Base-by-base conservation (phyloP, 2,329 filamentous ascomycete genomes). In the Exophiala alcalophila region DNA sequence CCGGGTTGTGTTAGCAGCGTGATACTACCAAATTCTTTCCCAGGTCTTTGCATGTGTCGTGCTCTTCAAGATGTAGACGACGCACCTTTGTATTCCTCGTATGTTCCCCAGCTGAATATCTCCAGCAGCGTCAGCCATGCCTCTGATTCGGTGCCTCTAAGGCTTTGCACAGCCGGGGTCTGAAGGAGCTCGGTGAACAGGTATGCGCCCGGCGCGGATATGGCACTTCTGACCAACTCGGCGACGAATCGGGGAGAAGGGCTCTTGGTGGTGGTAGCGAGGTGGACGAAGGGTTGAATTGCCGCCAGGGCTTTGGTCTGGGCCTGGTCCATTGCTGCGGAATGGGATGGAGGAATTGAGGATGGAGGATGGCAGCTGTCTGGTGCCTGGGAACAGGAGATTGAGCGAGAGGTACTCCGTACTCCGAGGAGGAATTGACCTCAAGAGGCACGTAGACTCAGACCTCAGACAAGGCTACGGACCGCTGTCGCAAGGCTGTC, bases 171-270 rank as follows among this genome's bases (percentile, higher is more conserved):
- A 57, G 87, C 81, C 0, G 86, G 80, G 1, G 82, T 81, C 57
- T 85, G 77, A 25, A 98, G 81, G n/a, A 98, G 82, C 69, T 97
- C 91, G 55, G 86, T 80, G 70, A 98, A 98, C 67, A 97, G 77
- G 65, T 84, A 98, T 53, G 90, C 94, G 65, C 89, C 86, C 19
- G 86, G 81, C 42, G 83, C 83, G n/a, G 88, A 89, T 36, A 89
- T 97, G 49, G 90, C 92, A 67, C 89, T 86, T 30, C 76, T 80
- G 62, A 97, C 78, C 40, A 97, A 79, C 62, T 95, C 89, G 59
- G 86, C 83, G 28, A 90, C 84, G 45, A 89, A 87, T 56, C 86
- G 83, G 27, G 88, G 83, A 8, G 89, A 88, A 5, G 80, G 59
- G 12, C 62, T 60, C 34, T 63, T 86, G 50, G 87, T 88, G 8